Percentiles rank a stretch among this genome's conserved stretches.
Evolutionary conservation across 2,329 filamentous ascomycete genomes (phyloP).

Genomic region (Thelonectria rubi): DNA sequence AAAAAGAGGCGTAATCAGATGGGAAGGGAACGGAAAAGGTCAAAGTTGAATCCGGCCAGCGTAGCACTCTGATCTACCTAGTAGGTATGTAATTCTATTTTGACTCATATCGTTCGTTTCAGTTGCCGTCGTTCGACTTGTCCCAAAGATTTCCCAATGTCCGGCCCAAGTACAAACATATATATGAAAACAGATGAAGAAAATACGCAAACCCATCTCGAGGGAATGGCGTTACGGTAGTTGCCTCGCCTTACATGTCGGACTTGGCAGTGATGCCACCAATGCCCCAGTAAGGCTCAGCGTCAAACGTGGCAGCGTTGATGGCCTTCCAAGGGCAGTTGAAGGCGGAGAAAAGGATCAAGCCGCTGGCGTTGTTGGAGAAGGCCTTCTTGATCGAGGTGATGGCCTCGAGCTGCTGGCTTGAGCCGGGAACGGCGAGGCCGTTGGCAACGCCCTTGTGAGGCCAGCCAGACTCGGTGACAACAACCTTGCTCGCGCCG

Average conservation of each 20-base stretch:
- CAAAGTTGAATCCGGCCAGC: background rate
- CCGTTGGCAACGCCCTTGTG: slow-evolving; percentile 72
- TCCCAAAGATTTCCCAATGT: too few species aligned
- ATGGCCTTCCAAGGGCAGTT: slow-evolving; percentile 83
- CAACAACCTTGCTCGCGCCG: slow-evolving; percentile 62
- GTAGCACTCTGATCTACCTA: background rate
- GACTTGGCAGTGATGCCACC: slow-evolving; percentile 41
- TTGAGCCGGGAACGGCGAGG: slow-evolving; percentile 71
- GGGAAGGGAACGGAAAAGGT: background rate
- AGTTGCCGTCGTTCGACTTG: background rate
- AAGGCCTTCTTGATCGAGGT: slow-evolving; percentile 70
- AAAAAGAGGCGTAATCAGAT: background rate
- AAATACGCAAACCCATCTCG: background rate
- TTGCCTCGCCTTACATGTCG: slow-evolving; percentile 23
- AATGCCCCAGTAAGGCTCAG: slow-evolving; percentile 83
- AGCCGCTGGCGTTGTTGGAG: slow-evolving; percentile 54
- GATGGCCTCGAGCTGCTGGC: slow-evolving; percentile 74
- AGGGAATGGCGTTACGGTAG: too few species aligned
- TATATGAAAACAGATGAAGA: background rate
- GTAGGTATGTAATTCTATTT: background rate
- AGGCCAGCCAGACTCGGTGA: slow-evolving; percentile 90
- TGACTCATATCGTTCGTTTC: background rate
- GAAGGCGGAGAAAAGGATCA: slow-evolving; percentile 82
- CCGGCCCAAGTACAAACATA: background rate
- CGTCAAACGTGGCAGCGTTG: slow-evolving; percentile 67